Percentiles rank a stretch among this genome's conserved stretches.
Conservation (phyloP, 164 flowering plant genomes). For the Macadamia integrifolia region DNA sequence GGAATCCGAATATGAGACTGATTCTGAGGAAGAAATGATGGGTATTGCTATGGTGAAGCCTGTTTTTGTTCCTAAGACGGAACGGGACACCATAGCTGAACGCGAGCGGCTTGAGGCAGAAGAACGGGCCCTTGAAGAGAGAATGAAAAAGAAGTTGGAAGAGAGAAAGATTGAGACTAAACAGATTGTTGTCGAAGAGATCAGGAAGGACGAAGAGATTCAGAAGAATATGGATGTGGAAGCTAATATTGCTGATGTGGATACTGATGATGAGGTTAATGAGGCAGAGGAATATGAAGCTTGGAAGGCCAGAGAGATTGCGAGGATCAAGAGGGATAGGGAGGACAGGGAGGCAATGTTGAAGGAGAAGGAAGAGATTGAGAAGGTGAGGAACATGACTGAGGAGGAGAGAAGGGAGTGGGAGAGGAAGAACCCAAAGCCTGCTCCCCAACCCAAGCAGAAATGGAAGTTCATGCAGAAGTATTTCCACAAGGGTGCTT, state of each 20-base stretch:
- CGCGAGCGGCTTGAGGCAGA: slow-evolving; percentile 80
- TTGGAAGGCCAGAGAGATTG: slow-evolving; percentile 87
- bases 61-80: slow-evolving; percentile 75
- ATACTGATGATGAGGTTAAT: slow-evolving; percentile 85
- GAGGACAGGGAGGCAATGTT: slow-evolving; percentile 70
- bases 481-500: slow-evolving; percentile 92
- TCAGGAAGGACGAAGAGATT: slow-evolving; percentile 62
- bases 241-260: slow-evolving; percentile 69
- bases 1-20: slow-evolving; percentile 93
- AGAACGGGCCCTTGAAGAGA: slow-evolving; percentile 66
- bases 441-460: slow-evolving; percentile 47
- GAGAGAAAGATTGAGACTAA: slow-evolving; percentile 71
- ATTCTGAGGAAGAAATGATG: slow-evolving; percentile 65
- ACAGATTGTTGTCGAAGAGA: slow-evolving; percentile 69
- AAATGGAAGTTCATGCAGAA: slow-evolving; percentile 98
- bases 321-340: slow-evolving; percentile 87
- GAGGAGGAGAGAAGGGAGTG: slow-evolving; percentile 90
- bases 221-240: slow-evolving; percentile 62
- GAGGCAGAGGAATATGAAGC: slow-evolving; percentile 93
- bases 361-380: slow-evolving; percentile 90
- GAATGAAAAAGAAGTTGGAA: slow-evolving; percentile 46
- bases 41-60: slow-evolving; percentile 84
- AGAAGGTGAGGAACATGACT: slow-evolving; percentile 84
- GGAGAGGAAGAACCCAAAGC: slow-evolving; percentile 88
- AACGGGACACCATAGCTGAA: slow-evolving; percentile 82